These are phyloP conservation scores for Penicillium psychrofluorescens DNA, from an alignment of 495 filamentous ascomycete genomes.

Conservation along the genomic window DNA sequence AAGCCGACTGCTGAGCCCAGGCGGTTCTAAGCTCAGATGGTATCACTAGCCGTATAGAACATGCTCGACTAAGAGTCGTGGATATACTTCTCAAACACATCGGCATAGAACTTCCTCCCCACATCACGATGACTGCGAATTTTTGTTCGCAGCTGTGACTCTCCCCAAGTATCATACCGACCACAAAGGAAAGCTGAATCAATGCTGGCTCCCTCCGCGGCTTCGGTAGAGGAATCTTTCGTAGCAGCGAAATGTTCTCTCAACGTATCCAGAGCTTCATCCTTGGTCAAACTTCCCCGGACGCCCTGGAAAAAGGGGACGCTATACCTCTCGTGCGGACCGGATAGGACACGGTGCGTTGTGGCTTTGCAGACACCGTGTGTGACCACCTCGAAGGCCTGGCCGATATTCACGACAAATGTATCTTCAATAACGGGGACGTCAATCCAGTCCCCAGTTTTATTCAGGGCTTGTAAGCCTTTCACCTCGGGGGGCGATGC, in stretches of 20 bases:
- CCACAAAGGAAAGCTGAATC: conserved; percentile 37
- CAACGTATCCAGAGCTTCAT: conserved; percentile 24
- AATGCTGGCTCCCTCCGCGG: conserved; percentile 17
- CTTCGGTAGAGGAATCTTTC: neutral
- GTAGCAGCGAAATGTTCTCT: conserved; percentile 17
- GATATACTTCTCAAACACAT: conserved; percentile 33
- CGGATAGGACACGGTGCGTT: conserved; percentile 37
- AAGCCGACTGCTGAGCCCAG: conserved; percentile 41
- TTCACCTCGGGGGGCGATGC: conserved; percentile 33
- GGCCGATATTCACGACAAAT: conserved; percentile 51
- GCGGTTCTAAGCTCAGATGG: conserved; percentile 8
- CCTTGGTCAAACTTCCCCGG: conserved; percentile 27
- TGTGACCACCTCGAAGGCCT: conserved; percentile 52
- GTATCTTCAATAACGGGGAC: conserved; percentile 41
- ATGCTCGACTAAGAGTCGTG: conserved; percentile 1
- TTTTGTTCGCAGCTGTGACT: conserved; percentile 39
- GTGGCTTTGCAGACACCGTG: conserved; percentile 46
- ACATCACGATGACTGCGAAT: conserved; percentile 35
- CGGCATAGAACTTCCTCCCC: conserved; percentile 29
- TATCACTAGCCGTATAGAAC: neutral
- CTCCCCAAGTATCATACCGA: conserved; percentile 39
- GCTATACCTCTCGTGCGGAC: conserved; percentile 28
- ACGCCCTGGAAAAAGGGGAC: conserved; percentile 44
- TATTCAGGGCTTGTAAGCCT: conserved; percentile 44
- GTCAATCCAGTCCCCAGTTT: conserved; percentile 39